Conservation (phyloP, 176 grass and related monocot species). For the Luzula sylvatica region DNA sequence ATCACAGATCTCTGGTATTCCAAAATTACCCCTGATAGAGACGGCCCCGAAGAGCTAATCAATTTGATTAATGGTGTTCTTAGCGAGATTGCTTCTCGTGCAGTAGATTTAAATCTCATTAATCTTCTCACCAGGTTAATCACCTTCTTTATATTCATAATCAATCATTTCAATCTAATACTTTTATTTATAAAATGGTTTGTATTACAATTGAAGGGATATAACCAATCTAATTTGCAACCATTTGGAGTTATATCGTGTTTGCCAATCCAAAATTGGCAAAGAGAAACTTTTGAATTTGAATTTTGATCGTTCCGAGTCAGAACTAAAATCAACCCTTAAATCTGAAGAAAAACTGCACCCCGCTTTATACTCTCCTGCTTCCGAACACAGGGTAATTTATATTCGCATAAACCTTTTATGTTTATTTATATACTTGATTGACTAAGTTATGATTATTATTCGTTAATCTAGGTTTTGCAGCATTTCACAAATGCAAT, state of each 20-base stretch:
- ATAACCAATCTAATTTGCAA: constrained; percentile 64
- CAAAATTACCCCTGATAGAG: constrained; percentile 80
- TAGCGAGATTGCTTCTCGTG: constrained; percentile 65
- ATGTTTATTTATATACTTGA: background rate
- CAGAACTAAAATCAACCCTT: constrained; percentile 68
- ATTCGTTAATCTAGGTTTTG: constrained; percentile 49
- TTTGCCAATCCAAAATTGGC: constrained; percentile 78
- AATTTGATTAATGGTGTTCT: constrained; percentile 47
- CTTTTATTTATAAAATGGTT: constrained; percentile 3
- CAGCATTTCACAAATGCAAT: constrained; percentile 62
- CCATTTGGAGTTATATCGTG: constrained; percentile 78
- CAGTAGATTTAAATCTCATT: constrained; percentile 80
- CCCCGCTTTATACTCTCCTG: constrained; percentile 64
- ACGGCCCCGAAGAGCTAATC: constrained; percentile 75
- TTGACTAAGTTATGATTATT: background rate
- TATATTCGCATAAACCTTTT: constrained; percentile 1
- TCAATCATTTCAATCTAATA: constrained; percentile 8
- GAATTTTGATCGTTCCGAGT: constrained; percentile 46
- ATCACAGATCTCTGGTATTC: constrained; percentile 94
- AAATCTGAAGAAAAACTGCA: constrained; percentile 74
- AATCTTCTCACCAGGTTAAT: constrained; percentile 77
- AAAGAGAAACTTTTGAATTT: constrained; percentile 70
- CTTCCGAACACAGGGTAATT: constrained; percentile 77
- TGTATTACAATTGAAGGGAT: constrained; percentile 43
- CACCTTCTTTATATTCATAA: background rate